Evolutionary conservation across 192 early-diverging fungal genomes (phyloP), one percentile per base, ranked within the genome.

Genomic region (Chytriomyces hyalinus): DNA sequence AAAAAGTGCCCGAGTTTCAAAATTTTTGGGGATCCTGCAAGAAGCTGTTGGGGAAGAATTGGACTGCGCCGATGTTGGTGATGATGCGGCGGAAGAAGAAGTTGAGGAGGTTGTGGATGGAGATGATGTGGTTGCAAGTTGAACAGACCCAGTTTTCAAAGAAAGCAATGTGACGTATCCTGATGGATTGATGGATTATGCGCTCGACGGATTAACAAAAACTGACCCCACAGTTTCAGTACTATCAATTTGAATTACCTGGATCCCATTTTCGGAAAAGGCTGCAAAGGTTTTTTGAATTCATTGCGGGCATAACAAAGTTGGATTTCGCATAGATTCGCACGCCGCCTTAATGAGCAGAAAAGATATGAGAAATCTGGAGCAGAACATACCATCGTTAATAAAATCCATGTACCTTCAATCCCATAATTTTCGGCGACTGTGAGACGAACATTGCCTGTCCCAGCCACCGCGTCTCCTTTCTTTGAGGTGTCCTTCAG

Each of bases 381-480:
- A 59, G 57, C 17, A n/a, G 20, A 5, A 4, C 57, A 36, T 36
- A 36, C 36, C 36, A 36, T 36, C 36, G 36, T 36, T 36, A 36
- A 36, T 36, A 36, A 5, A 26, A 20, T 15, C 45, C 60, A 26
- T 26, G 24, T 26, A 73, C 71, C 71, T 62, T 73, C 71, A 20
- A 73, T 10, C 49, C 71, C 71, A 63, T 62, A 73, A 43, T 73
- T 73, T 44, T 61, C 71, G 4, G 48, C 61, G 11, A 45, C 71
- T 11, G 59, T 63, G 13, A 73, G 22, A 22, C 28, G n/a, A 13
- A 73, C 71, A 7, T 45, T n/a, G 7, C 46, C 71, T 0, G 62
- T 60, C 11, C 71, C 71, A 26, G 46, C 46, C 11, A 10, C n/a
- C 53, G 28, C 2, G 44, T 73, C 36, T 65, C 24, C 36, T 36